Evolutionary conservation across 768 basidiomycete species (phyloP).

Genomic region (Mrakia blollopis): DNA sequence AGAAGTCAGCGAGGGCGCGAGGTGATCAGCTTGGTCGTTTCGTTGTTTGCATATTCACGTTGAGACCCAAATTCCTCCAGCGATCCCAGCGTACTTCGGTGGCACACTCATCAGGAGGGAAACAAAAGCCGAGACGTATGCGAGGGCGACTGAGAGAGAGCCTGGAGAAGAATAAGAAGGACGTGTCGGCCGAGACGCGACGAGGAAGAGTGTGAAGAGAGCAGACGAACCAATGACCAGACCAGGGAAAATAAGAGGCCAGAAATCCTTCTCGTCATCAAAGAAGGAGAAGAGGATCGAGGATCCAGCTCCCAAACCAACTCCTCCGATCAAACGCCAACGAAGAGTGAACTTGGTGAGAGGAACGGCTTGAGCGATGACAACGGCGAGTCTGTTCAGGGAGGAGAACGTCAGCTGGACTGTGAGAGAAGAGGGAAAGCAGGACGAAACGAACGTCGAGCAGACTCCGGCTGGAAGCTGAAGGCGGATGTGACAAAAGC

Average conservation of each 20-base stretch:
- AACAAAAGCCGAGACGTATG: not conserved
- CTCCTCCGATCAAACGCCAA: not conserved
- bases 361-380: not conserved
- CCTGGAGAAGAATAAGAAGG: not conserved
- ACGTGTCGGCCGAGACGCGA: not conserved
- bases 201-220: not conserved
- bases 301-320: not conserved
- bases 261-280: not conserved
- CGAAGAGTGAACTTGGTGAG: constrained; percentile 3
- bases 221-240: not conserved
- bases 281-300: constrained; percentile 12
- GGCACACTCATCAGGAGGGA: not conserved
- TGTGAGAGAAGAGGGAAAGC: not conserved
- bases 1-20: not conserved
- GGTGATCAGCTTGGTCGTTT: too few species aligned
- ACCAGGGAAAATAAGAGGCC: not conserved
- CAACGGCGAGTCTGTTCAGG: not conserved
- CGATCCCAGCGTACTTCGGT: not conserved
- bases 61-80: too few species aligned
- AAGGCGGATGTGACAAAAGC: too few species aligned
- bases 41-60: too few species aligned
- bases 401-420: too few species aligned
- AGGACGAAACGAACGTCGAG: not conserved
- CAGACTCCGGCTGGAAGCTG: too few species aligned
- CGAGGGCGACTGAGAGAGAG: not conserved